phyloP scores from a whole-genome alignment of 2,329 filamentous ascomycete species.

The Penicillium sp. region DNA sequence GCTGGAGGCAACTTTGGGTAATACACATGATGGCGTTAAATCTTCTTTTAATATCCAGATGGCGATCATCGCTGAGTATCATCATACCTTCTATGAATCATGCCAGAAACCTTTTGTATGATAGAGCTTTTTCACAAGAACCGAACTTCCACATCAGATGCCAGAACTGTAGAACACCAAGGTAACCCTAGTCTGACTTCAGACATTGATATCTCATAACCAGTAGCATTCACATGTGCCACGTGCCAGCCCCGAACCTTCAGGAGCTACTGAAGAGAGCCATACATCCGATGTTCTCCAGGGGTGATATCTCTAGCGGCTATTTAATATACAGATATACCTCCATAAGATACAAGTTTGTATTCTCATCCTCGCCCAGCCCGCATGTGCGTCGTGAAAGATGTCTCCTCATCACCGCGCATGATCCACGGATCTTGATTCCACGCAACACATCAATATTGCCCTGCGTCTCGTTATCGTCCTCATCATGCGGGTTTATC shows the following conservation, averaged over 20 bases:
- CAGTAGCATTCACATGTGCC: neutral
- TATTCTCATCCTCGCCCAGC: neutral
- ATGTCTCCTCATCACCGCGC: neutral
- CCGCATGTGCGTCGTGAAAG: too few relatives aligned
- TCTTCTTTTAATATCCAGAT: neutral
- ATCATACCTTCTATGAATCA: constrained; percentile 3
- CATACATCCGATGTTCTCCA: too few relatives aligned
- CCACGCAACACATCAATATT: neutral
- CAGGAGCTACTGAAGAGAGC: too few relatives aligned
- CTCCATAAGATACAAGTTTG: too few relatives aligned
- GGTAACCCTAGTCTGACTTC: neutral
- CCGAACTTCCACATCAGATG: neutral
- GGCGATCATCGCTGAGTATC: neutral
- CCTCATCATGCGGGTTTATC: too few relatives aligned
- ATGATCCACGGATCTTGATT: too few relatives aligned
- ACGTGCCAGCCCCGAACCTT: neutral
- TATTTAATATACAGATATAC: too few relatives aligned
- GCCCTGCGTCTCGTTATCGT: neutral
- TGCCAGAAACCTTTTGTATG: neutral
- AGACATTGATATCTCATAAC: too few relatives aligned
- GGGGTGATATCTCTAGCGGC: too few relatives aligned
- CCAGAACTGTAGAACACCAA: neutral
- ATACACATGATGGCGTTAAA: neutral
- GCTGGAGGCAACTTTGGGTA: neutral
- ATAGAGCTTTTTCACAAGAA: neutral